phyloP scores from a whole-genome alignment of 2,329 filamentous ascomycete genomes.

The Cordyceps cicadae region DNA sequence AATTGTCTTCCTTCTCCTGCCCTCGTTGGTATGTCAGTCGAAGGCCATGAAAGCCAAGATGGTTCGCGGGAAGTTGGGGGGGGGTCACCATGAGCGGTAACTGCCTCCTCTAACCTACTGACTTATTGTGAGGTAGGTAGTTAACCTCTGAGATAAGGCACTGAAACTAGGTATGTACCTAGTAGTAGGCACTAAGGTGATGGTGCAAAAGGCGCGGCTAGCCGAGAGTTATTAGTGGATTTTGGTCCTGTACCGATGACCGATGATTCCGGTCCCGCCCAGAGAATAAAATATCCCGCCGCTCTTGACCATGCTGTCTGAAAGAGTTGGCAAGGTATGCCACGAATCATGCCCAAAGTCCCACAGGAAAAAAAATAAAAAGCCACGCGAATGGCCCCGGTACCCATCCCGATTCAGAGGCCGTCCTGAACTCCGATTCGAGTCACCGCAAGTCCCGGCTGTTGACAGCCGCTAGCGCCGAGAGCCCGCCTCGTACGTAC shows the following conservation, averaged over 20 bases:
- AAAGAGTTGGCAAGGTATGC: too few species aligned
- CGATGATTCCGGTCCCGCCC: background rate
- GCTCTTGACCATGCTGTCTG: background rate
- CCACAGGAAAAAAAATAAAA: background rate
- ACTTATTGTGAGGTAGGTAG: too few species aligned
- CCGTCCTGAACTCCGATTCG: background rate
- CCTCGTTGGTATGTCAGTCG: background rate
- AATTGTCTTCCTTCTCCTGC: background rate
- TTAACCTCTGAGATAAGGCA: too few species aligned
- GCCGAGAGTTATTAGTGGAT: background rate
- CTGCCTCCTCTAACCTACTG: too few species aligned
- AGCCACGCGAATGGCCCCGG: background rate
- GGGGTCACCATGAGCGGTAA: background rate
- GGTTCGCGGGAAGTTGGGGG: background rate
- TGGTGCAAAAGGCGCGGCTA: background rate
- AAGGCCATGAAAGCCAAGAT: conserved; percentile 6
- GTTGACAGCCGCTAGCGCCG: background rate
- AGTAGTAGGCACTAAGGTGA: too few species aligned
- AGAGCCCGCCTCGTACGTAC: background rate
- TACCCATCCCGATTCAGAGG: background rate
- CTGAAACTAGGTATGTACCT: too few species aligned
- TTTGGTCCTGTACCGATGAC: background rate
- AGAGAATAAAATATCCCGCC: background rate
- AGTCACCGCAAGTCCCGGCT: background rate
- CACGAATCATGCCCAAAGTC: background rate